These are phyloP conservation scores for Lumnitzera racemosa DNA, from an alignment of 345 rosid species.

Conservation along the genomic window DNA sequence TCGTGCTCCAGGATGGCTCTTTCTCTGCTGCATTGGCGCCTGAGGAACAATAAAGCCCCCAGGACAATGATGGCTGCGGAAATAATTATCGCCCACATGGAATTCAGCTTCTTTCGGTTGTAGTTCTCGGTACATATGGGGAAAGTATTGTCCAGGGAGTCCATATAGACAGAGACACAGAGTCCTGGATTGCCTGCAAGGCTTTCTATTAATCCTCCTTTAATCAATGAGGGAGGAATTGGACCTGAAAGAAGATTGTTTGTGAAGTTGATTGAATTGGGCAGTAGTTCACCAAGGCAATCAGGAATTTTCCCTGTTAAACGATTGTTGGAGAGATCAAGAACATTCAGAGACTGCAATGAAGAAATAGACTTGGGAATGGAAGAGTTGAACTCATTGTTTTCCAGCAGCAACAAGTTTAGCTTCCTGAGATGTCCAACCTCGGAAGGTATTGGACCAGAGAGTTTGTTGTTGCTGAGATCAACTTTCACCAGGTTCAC, in stretches of 20 bases:
- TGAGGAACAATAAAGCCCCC: conserved; percentile 53
- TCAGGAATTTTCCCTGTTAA: conserved; percentile 74
- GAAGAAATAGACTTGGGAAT: conserved; percentile 65
- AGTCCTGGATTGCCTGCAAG: conserved; percentile 80
- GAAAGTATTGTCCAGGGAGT: conserved; percentile 39
- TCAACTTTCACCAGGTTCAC: conserved; percentile 80
- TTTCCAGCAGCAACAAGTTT: conserved; percentile 62
- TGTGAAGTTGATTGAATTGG: conserved; percentile 71
- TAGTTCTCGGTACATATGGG: conserved; percentile 45
- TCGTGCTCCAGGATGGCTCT: conserved; percentile 47
- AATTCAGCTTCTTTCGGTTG: conserved; percentile 41
- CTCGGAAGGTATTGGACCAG: conserved; percentile 74
- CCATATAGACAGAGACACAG: conserved; percentile 45
- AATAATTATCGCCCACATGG: conserved; percentile 52
- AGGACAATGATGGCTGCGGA: conserved; percentile 42
- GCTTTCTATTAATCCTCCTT: conserved; percentile 71
- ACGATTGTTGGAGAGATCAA: conserved; percentile 71
- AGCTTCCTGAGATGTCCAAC: conserved; percentile 65
- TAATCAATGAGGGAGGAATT: conserved; percentile 58
- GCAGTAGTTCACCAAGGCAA: conserved; percentile 48
- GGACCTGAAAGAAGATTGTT: conserved; percentile 82
- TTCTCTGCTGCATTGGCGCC: conserved; percentile 37
- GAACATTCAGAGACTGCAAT: conserved; percentile 71
- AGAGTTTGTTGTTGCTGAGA: conserved; percentile 62
- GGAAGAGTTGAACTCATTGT: conserved; percentile 51